Percentiles rank a stretch among this genome's conserved stretches.
These are phyloP conservation scores for Phytophthora megakarya DNA, from an alignment of 352 stramenopile species.

Conservation along the genomic window DNA sequence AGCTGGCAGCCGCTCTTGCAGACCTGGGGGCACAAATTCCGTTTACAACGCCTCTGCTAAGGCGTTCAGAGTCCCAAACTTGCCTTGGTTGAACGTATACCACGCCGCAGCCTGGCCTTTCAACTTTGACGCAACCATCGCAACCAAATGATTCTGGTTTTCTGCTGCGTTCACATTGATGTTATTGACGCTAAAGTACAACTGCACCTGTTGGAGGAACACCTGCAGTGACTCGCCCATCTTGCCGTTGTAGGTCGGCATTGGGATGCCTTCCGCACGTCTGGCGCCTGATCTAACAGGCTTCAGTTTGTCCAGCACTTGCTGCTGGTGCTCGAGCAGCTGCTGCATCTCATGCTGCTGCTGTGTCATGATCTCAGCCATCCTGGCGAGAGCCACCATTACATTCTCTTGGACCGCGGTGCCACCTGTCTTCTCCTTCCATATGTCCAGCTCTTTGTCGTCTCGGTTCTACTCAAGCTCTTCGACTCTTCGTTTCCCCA, in stretches of 20 bases:
- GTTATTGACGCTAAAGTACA: conserved; percentile 16
- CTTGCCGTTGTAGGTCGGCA: conserved; percentile 13
- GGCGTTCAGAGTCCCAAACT: conserved; percentile 1
- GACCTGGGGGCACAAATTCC: conserved; percentile 13
- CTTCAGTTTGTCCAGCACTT: too few species aligned
- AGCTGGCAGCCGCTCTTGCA: conserved; percentile 4
- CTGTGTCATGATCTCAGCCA: neutral
- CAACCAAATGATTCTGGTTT: neutral
- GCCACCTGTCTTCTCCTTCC: conserved; percentile 1
- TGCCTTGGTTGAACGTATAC: conserved; percentile 10
- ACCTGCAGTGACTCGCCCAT: conserved; percentile 9
- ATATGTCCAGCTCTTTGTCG: neutral
- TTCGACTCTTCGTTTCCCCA: neutral
- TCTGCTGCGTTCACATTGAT: conserved; percentile 7
- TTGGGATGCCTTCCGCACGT: conserved; percentile 5
- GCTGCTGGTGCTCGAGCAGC: conserved; percentile 5
- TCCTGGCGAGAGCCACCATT: conserved; percentile 5
- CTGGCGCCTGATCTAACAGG: too few species aligned
- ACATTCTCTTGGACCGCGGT: neutral
- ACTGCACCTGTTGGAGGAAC: conserved; percentile 8
- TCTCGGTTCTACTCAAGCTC: too few species aligned
- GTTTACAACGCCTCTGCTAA: conserved; percentile 1
- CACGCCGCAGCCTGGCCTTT: conserved; percentile 6
- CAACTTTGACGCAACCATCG: conserved; percentile 11
- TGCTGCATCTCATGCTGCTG: conserved; percentile 7